A percentile compares a stretch with the other conserved stretches of the same genome.
phyloP scores from a whole-genome alignment of 768 basidiomycete species.

The Coprinellus micaceus region DNA sequence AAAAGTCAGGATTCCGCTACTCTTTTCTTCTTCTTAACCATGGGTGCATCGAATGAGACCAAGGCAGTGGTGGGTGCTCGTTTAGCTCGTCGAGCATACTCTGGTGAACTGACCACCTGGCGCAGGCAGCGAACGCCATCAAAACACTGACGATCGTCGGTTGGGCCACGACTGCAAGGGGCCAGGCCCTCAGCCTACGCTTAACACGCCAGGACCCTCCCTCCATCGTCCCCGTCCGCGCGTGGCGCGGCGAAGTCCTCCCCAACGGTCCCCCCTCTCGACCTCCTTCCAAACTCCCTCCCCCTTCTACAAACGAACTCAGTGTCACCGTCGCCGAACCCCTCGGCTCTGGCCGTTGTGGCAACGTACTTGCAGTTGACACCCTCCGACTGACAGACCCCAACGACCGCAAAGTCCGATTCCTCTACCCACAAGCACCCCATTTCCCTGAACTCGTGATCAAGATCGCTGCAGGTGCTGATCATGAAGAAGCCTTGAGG shows the following conservation, averaged over 20 bases:
- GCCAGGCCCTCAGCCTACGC: conserved; percentile 5
- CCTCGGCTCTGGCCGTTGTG: conserved; percentile 20
- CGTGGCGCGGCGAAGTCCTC: conserved; percentile 14
- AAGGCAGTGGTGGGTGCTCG: neutral
- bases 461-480: conserved; percentile 15
- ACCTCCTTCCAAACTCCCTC: conserved; percentile 16
- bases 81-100: neutral
- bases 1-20: neutral
- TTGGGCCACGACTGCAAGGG: conserved; percentile 8
- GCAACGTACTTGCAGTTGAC: conserved; percentile 12
- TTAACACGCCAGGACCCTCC: conserved; percentile 3
- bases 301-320: conserved; percentile 11
- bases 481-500: conserved; percentile 13
- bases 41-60: conserved; percentile 1
- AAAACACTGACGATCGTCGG: conserved; percentile 8
- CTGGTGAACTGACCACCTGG: neutral
- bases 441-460: conserved; percentile 19
- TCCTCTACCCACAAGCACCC: conserved; percentile 5
- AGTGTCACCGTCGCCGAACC: conserved; percentile 8
- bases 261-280: conserved; percentile 19
- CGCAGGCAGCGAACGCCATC: conserved; percentile 16
- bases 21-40: neutral
- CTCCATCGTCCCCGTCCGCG: conserved; percentile 10
- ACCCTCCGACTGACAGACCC: conserved; percentile 6
- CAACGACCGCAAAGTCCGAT: neutral